phyloP scores from a whole-genome alignment of 495 filamentous ascomycete species.

The Echria macrotheca region DNA sequence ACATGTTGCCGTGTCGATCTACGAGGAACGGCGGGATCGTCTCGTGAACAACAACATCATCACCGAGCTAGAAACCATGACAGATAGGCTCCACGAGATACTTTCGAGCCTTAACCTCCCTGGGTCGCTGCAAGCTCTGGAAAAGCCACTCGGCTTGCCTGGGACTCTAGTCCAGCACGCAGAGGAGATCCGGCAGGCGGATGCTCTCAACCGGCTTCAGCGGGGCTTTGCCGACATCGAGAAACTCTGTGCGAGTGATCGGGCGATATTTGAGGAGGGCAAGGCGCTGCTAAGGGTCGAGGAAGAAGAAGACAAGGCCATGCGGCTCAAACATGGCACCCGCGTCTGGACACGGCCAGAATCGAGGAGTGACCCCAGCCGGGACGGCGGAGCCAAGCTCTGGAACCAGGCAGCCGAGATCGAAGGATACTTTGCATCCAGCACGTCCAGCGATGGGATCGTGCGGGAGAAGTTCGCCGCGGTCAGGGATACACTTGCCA shows the following conservation, averaged over 20 bases:
- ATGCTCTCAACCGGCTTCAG: conserved; percentile 68
- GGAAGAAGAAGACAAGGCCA: conserved; percentile 71
- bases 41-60: conserved; percentile 82
- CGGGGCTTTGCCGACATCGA: conserved; percentile 78
- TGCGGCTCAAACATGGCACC: conserved; percentile 78
- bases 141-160: conserved; percentile 91
- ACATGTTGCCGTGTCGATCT: conserved; percentile 90
- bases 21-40: conserved; percentile 84
- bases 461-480: conserved; percentile 74
- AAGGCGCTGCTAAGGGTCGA: conserved; percentile 70
- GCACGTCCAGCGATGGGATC: conserved; percentile 73
- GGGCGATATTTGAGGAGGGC: conserved; percentile 73
- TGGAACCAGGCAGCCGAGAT: conserved; percentile 74
- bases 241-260: conserved; percentile 73
- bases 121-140: conserved; percentile 87
- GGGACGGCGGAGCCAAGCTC: conserved; percentile 64
- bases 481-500: conserved; percentile 64
- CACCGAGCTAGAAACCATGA: conserved; percentile 76
- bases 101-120: conserved; percentile 82
- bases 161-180: conserved; percentile 79
- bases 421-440: conserved; percentile 80
- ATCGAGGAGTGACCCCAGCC: conserved; percentile 44
- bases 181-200: conserved; percentile 91
- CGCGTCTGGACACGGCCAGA: conserved; percentile 73
- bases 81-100: conserved; percentile 71